A percentile compares a stretch with the other conserved stretches of the same genome.
phyloP scores from a whole-genome alignment of 306 rosid genomes.

The Cucurbita argyrosperma region DNA sequence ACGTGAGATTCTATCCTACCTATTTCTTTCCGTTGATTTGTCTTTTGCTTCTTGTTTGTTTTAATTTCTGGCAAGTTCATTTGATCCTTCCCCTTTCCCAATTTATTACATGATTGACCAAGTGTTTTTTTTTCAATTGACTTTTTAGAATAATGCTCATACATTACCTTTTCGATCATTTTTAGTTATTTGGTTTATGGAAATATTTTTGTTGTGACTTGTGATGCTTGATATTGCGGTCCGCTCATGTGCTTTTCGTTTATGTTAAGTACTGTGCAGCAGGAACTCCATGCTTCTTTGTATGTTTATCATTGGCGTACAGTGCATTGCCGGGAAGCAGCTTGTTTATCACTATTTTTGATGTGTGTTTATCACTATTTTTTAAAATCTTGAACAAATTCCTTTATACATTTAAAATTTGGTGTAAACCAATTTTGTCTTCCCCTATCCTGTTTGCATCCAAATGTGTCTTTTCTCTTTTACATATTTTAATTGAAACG shows the following conservation, averaged over 20 bases:
- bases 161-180: not conserved
- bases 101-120: not conserved
- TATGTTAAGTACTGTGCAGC: too few species aligned
- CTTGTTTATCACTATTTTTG: too few species aligned
- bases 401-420: too few species aligned
- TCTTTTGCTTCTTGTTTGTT: not conserved
- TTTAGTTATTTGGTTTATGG: not conserved
- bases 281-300: too few species aligned
- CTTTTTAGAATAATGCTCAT: not conserved
- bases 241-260: not conserved
- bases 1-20: slow-evolving; percentile 5
- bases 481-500: not conserved
- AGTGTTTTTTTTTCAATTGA: not conserved
- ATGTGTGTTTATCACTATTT: too few species aligned
- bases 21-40: not conserved
- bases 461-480: too few species aligned
- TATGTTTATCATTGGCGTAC: too few species aligned
- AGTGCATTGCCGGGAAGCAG: too few species aligned
- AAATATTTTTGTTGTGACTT: not conserved
- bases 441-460: too few species aligned
- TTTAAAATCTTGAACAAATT: too few species aligned
- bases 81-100: not conserved
- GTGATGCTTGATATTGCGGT: not conserved
- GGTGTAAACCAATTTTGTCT: too few species aligned
- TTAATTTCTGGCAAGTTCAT: not conserved